Percentiles rank a stretch among this genome's conserved stretches.
phyloP scores from a whole-genome alignment of 2,329 filamentous ascomycete genomes.

The Clonostachys solani region DNA sequence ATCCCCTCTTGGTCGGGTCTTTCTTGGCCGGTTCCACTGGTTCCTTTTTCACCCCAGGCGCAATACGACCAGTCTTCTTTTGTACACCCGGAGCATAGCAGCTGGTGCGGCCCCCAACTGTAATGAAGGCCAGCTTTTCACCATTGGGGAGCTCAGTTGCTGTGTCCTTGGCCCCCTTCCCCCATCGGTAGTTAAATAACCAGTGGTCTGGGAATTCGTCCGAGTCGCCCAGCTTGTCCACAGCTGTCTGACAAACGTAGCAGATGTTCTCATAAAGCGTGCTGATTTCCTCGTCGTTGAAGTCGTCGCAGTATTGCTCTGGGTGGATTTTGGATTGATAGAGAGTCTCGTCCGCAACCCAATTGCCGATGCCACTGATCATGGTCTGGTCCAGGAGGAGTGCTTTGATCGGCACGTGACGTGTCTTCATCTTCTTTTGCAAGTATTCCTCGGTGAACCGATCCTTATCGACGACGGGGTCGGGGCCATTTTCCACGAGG shows the following conservation, averaged over 20 bases:
- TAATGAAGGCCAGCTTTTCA: constrained; percentile 79
- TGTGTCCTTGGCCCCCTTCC: constrained; percentile 76
- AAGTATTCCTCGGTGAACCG: constrained; percentile 75
- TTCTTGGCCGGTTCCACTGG: constrained; percentile 20
- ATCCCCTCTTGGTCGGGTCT: constrained; percentile 9
- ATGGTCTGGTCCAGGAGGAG: constrained; percentile 82
- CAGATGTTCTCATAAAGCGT: constrained; percentile 69
- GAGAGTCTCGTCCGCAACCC: constrained; percentile 92
- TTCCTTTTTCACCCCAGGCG: constrained; percentile 37
- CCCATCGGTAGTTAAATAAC: constrained; percentile 87
- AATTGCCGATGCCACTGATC: constrained; percentile 93
- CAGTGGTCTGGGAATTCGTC: constrained; percentile 81
- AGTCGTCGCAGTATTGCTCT: constrained; percentile 86
- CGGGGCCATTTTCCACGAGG: constrained; percentile 87
- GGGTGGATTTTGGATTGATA: constrained; percentile 88
- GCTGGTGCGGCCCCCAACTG: constrained; percentile 86
- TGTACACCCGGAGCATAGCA: constrained; percentile 83
- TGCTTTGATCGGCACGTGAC: constrained; percentile 85
- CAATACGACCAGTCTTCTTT: constrained; percentile 62
- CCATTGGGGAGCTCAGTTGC: constrained; percentile 71
- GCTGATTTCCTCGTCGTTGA: constrained; percentile 66
- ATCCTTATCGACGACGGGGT: constrained; percentile 80
- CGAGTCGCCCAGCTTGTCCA: constrained; percentile 76
- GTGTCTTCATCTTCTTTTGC: constrained; percentile 62
- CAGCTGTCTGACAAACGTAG: constrained; percentile 75